Evolutionary conservation across 306 rosid species (phyloP), one percentile per base, ranked within the genome.

Genomic region (Sphenostylis stenocarpa): DNA sequence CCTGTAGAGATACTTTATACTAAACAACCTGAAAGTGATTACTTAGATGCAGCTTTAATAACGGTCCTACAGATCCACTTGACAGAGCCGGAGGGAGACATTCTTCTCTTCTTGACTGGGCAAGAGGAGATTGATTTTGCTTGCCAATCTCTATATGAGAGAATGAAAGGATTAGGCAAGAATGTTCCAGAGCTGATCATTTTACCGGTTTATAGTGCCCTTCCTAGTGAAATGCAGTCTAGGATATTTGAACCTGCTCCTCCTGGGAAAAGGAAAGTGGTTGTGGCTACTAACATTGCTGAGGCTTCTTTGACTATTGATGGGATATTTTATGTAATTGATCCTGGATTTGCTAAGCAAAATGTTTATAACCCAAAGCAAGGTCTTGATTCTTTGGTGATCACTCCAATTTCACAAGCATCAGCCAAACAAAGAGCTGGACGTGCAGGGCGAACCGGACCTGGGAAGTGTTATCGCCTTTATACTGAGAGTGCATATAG

Each of bases 111-210:
- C 83, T 79, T 94, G 88, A 94, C 96, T 26, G 98, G 98, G 70
- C 96, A 94, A 82, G 98, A 94, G 80, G 98, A 94, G 84, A 94
- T 94, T 70, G 96, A 90, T 81, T 90, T 78, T 78, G 96, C 97
- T 24, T 94, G 98, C 76, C 96, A 94, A 77, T 87, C 94, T 60
- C 92, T 91, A 41, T 87, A 90, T 13, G 97, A 94, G 82, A 90
- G 88, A 78, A 91, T 94, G 97, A 94, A 91, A 80, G 89, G 91
- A 34, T 83, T 90, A 0, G 96, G 92, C 20, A 90, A 86, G 80
- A 80, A 81, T 69, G 88, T 90, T 72, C 96, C 94, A 0, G 97
- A 91, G 68, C 83, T 93, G 81, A 93, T 91, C 74, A 90, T 93
- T 77, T 86, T 88, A 24, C 97, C 97, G 4, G 93, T 90, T 29